phyloP scores from a whole-genome alignment of 1,284 basidiomycete species.

The Wallemia ichthyophaga region DNA sequence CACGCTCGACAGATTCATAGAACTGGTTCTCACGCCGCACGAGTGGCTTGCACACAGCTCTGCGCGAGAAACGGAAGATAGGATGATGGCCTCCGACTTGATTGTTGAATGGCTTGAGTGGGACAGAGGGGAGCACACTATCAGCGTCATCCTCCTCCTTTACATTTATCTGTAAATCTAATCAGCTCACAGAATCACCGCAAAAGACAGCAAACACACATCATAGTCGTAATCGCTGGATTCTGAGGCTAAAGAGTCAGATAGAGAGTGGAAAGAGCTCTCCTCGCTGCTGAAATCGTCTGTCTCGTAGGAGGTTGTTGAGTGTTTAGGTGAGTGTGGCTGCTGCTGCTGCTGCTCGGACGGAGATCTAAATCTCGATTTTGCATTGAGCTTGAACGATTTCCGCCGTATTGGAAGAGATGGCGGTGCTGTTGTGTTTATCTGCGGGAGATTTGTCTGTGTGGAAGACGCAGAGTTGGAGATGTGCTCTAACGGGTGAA shows the following conservation, averaged over 20 bases:
- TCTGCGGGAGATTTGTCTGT: background rate
- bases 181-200: no score
- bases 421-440: background rate
- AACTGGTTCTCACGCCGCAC: constrained; percentile 91
- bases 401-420: background rate
- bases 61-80: constrained; percentile 92
- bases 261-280: background rate
- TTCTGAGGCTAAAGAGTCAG: background rate
- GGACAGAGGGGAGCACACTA: constrained; percentile 42
- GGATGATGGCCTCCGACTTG: constrained; percentile 91
- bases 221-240: background rate
- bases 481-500: background rate
- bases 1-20: constrained; percentile 82
- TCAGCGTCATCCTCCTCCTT: constrained; percentile 2
- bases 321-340: background rate
- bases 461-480: background rate
- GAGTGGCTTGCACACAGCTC: constrained; percentile 95
- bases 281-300: background rate
- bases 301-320: background rate
- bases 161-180: background rate
- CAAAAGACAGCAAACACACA: no score
- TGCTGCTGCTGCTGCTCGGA: background rate
- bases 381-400: background rate
- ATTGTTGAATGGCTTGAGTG: constrained; percentile 79
- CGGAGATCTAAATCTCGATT: background rate